A percentile compares a stretch with the other conserved stretches of the same genome.
Conservation (phyloP, 2,329 filamentous ascomycete genomes). For the Ceratocystis cubensis region DNA sequence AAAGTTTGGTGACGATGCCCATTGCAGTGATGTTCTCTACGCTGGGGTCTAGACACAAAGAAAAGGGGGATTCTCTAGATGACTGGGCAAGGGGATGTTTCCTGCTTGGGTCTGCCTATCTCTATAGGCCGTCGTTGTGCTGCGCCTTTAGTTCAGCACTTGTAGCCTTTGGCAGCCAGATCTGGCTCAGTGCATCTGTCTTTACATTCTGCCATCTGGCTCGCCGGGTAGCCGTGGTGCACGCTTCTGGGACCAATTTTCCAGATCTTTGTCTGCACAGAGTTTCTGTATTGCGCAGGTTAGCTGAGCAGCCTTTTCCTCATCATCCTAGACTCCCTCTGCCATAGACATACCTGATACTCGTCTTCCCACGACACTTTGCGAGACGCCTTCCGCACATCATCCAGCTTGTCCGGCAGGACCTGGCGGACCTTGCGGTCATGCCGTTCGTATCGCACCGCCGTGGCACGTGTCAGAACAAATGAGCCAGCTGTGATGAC, state of each 20-base stretch:
- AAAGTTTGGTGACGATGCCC: too few species aligned
- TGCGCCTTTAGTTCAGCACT: too few species aligned
- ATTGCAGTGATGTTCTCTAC: too few species aligned
- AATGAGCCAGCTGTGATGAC: conserved; percentile 90
- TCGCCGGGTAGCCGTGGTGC: conserved; percentile 84
- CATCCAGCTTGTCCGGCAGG: conserved; percentile 73
- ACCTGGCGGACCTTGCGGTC: conserved; percentile 81
- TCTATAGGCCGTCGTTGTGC: background rate
- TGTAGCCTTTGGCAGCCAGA: too few species aligned
- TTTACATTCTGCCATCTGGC: conserved; percentile 63
- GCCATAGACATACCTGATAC: conserved; percentile 57
- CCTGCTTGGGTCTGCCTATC: too few species aligned
- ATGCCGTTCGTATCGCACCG: conserved; percentile 83
- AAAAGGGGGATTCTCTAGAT: too few species aligned
- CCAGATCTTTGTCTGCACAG: conserved; percentile 62
- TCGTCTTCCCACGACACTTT: conserved; percentile 72
- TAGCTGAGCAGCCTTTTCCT: background rate
- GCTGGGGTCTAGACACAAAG: too few species aligned
- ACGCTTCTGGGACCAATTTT: conserved; percentile 93
- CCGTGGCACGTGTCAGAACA: conserved; percentile 85
- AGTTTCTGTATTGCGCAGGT: conserved; percentile 15
- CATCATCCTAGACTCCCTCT: too few species aligned
- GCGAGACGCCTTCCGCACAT: conserved; percentile 56
- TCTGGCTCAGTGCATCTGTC: background rate
- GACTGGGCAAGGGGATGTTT: too few species aligned